phyloP scores from a whole-genome alignment of 78 protist species.

The Dictyostelium capitatum region DNA sequence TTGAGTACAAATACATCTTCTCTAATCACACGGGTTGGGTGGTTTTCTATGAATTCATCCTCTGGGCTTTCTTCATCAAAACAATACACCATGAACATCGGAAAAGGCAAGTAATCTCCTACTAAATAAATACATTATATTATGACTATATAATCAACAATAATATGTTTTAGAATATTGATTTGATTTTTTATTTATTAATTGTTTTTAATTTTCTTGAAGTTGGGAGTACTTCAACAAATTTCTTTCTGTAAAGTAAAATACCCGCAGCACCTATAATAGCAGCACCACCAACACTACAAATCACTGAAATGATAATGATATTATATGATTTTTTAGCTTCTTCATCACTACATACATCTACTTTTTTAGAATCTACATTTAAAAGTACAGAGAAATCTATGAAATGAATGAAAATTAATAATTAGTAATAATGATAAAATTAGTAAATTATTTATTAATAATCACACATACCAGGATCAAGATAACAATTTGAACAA shows the following conservation, averaged over 20 bases:
- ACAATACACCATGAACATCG: no score
- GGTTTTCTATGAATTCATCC: no score
- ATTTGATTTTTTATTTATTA: no score
- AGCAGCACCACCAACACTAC: slow-evolving; percentile 8
- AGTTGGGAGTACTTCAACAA: not conserved
- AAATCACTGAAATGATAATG: not conserved
- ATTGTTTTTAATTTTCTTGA: not conserved
- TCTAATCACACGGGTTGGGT: no score
- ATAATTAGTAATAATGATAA: not conserved
- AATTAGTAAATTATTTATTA: not conserved
- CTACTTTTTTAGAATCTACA: not conserved
- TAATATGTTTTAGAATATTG: no score
- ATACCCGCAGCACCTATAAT: slow-evolving; percentile 2
- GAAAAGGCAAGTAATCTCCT: no score
- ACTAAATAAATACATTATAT: no score
- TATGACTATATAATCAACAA: no score
- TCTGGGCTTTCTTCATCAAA: no score
- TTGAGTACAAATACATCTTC: no score
- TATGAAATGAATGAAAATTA: not conserved
- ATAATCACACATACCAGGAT: slow-evolving; percentile 27
- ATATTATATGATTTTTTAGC: no score
- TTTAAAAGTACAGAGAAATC: slow-evolving; percentile 7
- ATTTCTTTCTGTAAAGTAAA: slow-evolving; percentile 1
- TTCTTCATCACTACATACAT: not conserved
- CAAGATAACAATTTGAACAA: slow-evolving; percentile 12